These are phyloP conservation scores for Parasitella parasitica DNA, from an alignment of 371 early-diverging fungal species.

Conservation along the genomic window DNA sequence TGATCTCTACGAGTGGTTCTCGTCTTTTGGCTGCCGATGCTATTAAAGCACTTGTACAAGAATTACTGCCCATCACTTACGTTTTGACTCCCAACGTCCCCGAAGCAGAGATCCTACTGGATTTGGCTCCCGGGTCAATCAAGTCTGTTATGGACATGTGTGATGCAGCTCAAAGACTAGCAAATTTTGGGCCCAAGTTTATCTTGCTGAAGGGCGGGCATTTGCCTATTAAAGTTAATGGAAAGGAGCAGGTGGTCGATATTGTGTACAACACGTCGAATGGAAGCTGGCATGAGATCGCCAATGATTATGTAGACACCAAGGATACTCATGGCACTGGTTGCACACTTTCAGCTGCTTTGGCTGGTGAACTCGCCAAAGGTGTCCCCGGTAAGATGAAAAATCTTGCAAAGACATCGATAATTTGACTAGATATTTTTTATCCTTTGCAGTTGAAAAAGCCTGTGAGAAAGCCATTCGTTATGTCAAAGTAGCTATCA, in stretches of 20 bases:
- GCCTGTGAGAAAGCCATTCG: conserved; percentile 51
- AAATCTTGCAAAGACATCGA: background rate
- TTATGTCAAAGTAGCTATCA: conserved; percentile 63
- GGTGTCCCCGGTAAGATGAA: conserved; percentile 49
- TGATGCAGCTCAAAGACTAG: conserved; percentile 52
- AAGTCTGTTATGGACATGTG: conserved; percentile 53
- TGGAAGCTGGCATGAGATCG: conserved; percentile 44
- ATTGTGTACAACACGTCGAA: conserved; percentile 55
- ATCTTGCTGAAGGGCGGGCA: conserved; percentile 86
- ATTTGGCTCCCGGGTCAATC: conserved; percentile 34
- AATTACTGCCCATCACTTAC: conserved; percentile 68
- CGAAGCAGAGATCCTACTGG: conserved; percentile 70
- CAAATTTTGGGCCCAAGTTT: conserved; percentile 48
- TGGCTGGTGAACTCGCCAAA: conserved; percentile 69
- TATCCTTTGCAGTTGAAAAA: conserved; percentile 29
- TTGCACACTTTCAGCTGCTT: conserved; percentile 83
- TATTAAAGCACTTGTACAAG: conserved; percentile 48
- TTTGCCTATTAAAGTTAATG: conserved; percentile 44
- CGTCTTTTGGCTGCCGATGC: conserved; percentile 66
- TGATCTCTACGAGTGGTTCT: conserved; percentile 79
- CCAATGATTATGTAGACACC: conserved; percentile 58
- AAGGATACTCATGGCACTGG: conserved; percentile 85
- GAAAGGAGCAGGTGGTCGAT: conserved; percentile 54
- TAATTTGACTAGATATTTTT: background rate
- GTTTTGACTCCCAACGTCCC: conserved; percentile 83